phyloP scores from a whole-genome alignment of 768 basidiomycete species.

The Mycena leptocephala region DNA sequence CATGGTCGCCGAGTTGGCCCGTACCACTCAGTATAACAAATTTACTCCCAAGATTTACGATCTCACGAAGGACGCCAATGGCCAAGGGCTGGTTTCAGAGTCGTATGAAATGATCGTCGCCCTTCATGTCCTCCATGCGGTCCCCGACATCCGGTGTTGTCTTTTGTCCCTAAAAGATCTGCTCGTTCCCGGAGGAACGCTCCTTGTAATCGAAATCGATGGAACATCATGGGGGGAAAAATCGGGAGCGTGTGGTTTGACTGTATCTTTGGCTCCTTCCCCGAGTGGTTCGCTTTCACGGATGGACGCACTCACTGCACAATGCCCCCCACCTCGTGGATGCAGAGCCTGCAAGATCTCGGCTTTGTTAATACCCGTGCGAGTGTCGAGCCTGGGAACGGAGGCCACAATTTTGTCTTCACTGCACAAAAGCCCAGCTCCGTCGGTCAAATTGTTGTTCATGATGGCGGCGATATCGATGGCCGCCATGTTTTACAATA shows the following conservation, averaged over 20 bases:
- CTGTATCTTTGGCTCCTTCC: conserved; percentile 14
- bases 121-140: conserved; percentile 16
- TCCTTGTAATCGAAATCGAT: conserved; percentile 14
- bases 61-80: background rate
- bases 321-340: background rate
- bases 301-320: conserved; percentile 11
- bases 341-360: background rate
- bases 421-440: background rate
- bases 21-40: background rate
- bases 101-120: conserved; percentile 10
- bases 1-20: too few species aligned
- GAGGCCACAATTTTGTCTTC: background rate
- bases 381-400: too few species aligned
- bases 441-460: too few species aligned
- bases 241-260: conserved; percentile 16
- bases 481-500: too few species aligned
- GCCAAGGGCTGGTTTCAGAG: background rate
- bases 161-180: background rate
- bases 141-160: background rate
- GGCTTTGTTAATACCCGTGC: background rate
- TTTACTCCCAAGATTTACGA: conserved; percentile 17
- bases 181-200: conserved; percentile 17
- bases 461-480: too few species aligned
- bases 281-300: background rate
- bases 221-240: background rate